Evolutionary conservation across 352 stramenopile genomes (phyloP), one percentile per base, ranked within the genome.

Genomic region (Pythium rishiriense): DNA sequence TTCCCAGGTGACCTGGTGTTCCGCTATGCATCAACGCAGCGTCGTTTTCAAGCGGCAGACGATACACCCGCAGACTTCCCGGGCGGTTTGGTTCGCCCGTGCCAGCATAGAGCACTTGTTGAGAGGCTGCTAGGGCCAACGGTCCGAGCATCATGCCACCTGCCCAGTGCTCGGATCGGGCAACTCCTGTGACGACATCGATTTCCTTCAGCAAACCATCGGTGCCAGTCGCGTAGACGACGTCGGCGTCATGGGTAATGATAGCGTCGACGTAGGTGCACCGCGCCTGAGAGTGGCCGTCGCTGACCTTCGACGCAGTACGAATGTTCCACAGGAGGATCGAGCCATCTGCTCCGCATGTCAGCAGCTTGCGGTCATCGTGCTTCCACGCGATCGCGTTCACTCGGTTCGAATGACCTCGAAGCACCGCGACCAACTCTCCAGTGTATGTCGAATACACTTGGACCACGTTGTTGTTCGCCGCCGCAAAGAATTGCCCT

Each of bases 191-290:
- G 26, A 81, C 76, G 28, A 87, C 80, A 52, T 98, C 91, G 61
- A 97, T 87, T 55, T 96, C 88, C 50, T 96, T 96, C 2, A 98
- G 70, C 42, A 94, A 75, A 22, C 87, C 85, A 54, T 98, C 92
- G 1, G 83, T 96, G n/a, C 91, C 89, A 7, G 94, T 96, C 8
- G 91, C 88, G 49, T 97, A 97, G 7, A 97, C 78, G 1, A 91
- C 66, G 50, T 89, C 81, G 9, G 73, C 75, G 33, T 93, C 84
- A 15, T 79, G 70, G 2, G 78, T 86, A 48, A 90, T 22, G 1
- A 78, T 80, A 29, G 78, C 71, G 50, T 93, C 84, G 1, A 74
- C 72, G 59, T 96, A 94, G 0, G 81, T 85, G 62, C 83, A 92
- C 22, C 84, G 75, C 21, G 84, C 80, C 50, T 94, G 85, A 0